Base-by-base conservation (phyloP, 352 stramenopile species). In the Albugo laibachii region DNA sequence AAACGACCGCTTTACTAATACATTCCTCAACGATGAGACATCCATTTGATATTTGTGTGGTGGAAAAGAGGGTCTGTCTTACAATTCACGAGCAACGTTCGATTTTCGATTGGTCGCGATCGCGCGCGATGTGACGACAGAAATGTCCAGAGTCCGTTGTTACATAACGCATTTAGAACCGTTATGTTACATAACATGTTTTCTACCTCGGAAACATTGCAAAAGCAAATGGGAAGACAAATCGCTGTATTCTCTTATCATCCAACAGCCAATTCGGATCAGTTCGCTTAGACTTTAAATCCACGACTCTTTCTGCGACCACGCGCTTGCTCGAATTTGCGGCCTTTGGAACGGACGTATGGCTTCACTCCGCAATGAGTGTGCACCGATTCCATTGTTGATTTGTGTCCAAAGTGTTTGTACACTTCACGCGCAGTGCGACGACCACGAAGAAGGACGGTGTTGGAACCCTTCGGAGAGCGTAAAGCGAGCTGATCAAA, bases 271-370 rank as follows among this genome's bases (percentile, higher is more conserved):
- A 36, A 24, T 31, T 16, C 31, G 10, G 24, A 31, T 50, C 11
- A 42, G 20, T 37, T 53, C 47, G 59, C 65, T 97, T 98, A 98
- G 57, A 99, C 91, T 92, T 99, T 99, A 92, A 99, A 99, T 64
- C 96, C 95, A 84, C 88, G 83, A 65, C 83, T 97, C 64, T 89
- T 89, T 92, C 96, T 93, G 72, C 95, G 93, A 86, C 95, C 95
- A 97, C 96, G 94, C 57, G 96, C 96, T 54, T 80, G 92, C 77
- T 99, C 96, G 79, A 99, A 99, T 79, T 99, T 99, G 76, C 95
- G 85, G 65, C 96, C 96, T 66, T 97, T 98, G 58, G 76, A 94
- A 66, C 94, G 93, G 51, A 98, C 93, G 68, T 97, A 98, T 45
- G 96, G 96, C 83, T 98, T 99, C 79, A 98, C 94, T 65, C 81